A percentile compares a stretch with the other conserved stretches of the same genome.
Evolutionary conservation across 306 rosid species (phyloP).

Genomic region (Corylus heterophylla): DNA sequence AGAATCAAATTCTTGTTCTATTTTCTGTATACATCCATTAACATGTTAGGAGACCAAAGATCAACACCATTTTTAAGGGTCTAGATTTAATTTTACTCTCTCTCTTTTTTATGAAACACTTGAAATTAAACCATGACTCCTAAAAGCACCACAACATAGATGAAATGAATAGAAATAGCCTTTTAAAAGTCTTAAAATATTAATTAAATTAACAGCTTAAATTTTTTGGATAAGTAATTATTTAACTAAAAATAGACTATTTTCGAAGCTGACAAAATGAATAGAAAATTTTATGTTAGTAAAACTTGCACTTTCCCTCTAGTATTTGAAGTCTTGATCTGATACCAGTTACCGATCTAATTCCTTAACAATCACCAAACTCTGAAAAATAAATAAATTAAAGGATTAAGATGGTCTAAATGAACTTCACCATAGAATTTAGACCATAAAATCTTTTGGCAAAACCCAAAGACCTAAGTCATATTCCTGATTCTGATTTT

Average conservation of each 20-base stretch:
- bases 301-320: background rate
- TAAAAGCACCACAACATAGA: too few relatives aligned
- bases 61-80: background rate
- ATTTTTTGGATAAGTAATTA: too few relatives aligned
- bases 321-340: too few relatives aligned
- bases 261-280: too few relatives aligned
- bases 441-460: background rate
- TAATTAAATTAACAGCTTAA: too few relatives aligned
- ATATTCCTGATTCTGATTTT: background rate
- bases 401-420: background rate
- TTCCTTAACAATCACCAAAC: background rate
- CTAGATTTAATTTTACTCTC: too few relatives aligned
- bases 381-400: background rate
- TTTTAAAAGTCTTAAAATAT: too few relatives aligned
- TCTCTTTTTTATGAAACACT: too few relatives aligned
- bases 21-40: background rate
- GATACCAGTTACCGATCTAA: background rate
- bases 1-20: conserved; percentile 2
- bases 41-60: background rate
- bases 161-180: too few relatives aligned
- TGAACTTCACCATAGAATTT: background rate
- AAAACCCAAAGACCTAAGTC: background rate
- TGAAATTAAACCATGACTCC: too few relatives aligned
- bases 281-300: too few relatives aligned
- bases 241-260: too few relatives aligned